These are phyloP conservation scores for Dioszegia crocea DNA, from an alignment of 768 basidiomycete genomes.

Conservation along the genomic window DNA sequence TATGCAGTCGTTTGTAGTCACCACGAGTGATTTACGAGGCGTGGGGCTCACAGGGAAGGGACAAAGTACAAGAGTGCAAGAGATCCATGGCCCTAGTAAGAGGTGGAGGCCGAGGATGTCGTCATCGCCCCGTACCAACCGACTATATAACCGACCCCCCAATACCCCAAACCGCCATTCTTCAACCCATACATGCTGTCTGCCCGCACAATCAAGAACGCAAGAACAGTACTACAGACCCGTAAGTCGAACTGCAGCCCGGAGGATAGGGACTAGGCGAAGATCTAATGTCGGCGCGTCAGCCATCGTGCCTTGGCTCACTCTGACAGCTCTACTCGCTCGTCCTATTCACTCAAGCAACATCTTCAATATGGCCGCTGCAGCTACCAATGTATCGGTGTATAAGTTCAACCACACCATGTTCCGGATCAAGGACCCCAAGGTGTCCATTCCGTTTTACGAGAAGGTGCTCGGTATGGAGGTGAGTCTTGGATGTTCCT, in stretches of 20 bases:
- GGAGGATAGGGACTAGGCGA: neutral
- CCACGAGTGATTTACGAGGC: too few relatives aligned
- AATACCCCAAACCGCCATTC: neutral
- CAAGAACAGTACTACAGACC: neutral
- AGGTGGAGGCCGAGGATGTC: too few relatives aligned
- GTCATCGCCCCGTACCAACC: neutral
- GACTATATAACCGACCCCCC: neutral
- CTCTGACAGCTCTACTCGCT: neutral
- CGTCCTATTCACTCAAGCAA: neutral
- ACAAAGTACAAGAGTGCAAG: too few relatives aligned
- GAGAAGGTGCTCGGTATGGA: constrained; percentile 69
- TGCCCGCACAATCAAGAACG: neutral
- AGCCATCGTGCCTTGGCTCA: neutral
- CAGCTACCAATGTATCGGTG: constrained; percentile 17
- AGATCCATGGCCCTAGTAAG: too few relatives aligned
- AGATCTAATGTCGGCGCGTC: too few relatives aligned
- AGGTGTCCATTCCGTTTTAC: constrained; percentile 76
- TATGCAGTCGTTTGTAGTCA: too few relatives aligned
- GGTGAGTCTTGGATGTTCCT: too few relatives aligned
- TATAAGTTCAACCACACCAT: constrained; percentile 50
- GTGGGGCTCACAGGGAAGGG: too few relatives aligned
- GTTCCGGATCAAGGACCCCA: constrained; percentile 69
- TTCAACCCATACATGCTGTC: neutral
- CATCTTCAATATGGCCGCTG: constrained; percentile 13
- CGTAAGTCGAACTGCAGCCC: neutral